A percentile compares a stretch with the other conserved stretches of the same genome.
Conservation (phyloP, 2,329 filamentous ascomycete genomes). For the Zarea fungicola region DNA sequence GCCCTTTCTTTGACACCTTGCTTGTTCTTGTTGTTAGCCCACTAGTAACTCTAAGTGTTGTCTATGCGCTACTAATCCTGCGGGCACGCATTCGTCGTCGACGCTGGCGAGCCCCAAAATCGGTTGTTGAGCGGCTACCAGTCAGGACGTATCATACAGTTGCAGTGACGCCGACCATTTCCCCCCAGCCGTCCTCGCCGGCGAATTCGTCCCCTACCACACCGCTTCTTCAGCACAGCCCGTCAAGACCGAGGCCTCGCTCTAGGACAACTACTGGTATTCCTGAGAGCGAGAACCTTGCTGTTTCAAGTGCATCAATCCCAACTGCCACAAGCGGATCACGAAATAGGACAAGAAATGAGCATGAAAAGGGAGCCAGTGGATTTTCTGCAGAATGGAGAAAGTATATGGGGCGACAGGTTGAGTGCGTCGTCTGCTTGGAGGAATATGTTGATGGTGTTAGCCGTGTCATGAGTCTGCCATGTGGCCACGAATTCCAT, state of each 20-base stretch:
- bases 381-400: slow-evolving; percentile 51
- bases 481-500: slow-evolving; percentile 97
- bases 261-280: slow-evolving; percentile 61
- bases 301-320: slow-evolving; percentile 38
- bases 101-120: slow-evolving; percentile 96
- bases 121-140: slow-evolving; percentile 87
- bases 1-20: slow-evolving; percentile 92
- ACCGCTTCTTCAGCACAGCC: slow-evolving; percentile 64
- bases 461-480: slow-evolving; percentile 92
- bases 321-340: slow-evolving; percentile 31
- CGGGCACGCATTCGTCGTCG: slow-evolving; percentile 83
- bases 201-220: slow-evolving; percentile 67
- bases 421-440: slow-evolving; percentile 93
- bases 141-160: slow-evolving; percentile 94
- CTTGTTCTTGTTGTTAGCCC: slow-evolving; percentile 96
- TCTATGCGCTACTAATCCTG: slow-evolving; percentile 82
- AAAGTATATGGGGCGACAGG: slow-evolving; percentile 62
- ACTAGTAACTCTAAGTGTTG: slow-evolving; percentile 83
- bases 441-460: slow-evolving; percentile 96
- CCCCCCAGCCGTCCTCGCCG: slow-evolving; percentile 56
- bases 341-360: slow-evolving; percentile 26
- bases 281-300: slow-evolving; percentile 43
- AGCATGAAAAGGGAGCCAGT: slow-evolving; percentile 44
- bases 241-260: slow-evolving; percentile 52
- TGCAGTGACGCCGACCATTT: slow-evolving; percentile 49